Evolutionary conservation across 2,329 filamentous ascomycete species (phyloP).

Genomic region (Alternaria gaisen): DNA sequence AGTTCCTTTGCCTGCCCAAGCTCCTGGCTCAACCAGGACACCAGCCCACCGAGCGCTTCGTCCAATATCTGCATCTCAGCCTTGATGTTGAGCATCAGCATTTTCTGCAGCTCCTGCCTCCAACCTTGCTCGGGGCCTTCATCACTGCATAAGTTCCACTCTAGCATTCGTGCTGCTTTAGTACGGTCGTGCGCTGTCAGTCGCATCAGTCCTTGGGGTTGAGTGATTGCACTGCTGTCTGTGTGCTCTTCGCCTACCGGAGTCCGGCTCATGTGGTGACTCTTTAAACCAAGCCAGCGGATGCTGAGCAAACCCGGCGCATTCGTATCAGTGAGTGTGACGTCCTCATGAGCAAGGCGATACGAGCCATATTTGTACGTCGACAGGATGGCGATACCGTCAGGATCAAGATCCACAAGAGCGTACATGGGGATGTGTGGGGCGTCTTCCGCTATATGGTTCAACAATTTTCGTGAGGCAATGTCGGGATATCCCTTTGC

Average conservation of each 20-base stretch:
- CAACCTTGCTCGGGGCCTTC: conserved; percentile 53
- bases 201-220: conserved; percentile 56
- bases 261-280: conserved; percentile 38
- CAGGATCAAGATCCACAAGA: conserved; percentile 78
- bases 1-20: conserved; percentile 23
- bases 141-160: conserved; percentile 48
- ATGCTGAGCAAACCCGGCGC: conserved; percentile 59
- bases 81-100: conserved; percentile 78
- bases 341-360: conserved; percentile 67
- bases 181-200: conserved; percentile 67
- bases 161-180: conserved; percentile 65
- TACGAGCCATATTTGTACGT: conserved; percentile 78
- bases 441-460: conserved; percentile 49
- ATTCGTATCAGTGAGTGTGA: conserved; percentile 48
- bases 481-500: conserved; percentile 86
- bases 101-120: conserved; percentile 70
- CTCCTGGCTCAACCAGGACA: conserved; percentile 40
- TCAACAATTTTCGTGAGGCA: conserved; percentile 71
- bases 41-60: conserved; percentile 42
- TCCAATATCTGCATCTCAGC: conserved; percentile 80
- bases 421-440: conserved; percentile 63
- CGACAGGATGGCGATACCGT: conserved; percentile 76
- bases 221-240: conserved; percentile 17
- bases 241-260: conserved; percentile 22
- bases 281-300: conserved; percentile 71